Evolutionary conservation across 495 filamentous ascomycete species (phyloP), one percentile per base, ranked within the genome.

Genomic region (Daldinia childiae): DNA sequence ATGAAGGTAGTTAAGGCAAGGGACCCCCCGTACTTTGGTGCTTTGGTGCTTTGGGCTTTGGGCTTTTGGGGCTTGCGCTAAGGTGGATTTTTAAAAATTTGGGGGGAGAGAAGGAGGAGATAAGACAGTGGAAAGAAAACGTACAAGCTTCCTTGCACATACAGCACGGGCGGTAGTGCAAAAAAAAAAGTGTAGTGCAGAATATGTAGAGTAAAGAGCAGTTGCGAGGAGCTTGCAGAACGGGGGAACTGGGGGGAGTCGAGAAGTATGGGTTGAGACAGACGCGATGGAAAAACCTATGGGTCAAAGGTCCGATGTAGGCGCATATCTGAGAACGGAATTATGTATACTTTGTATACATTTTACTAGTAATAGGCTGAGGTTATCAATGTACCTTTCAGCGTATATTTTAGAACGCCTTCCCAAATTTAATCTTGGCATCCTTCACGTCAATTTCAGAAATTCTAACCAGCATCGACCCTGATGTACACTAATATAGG

Each of bases 311-410:
- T 71, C 64, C 62, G 71, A 68, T 71, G 45, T 72, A 65, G 66
- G 73, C 71, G 76, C 66, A 78, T 58, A 76, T 76, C 48, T 78
- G 65, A 78, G 76, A 69, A 78, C 64, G 69, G 30, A 1, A 36
- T 14, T 19, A 71, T 43, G 73, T 66, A 59, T 15, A 52, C 50
- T 65, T 68, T 38, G 24, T 24, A 36, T 5, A 7, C 15, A n/a
- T 48, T 24, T 11, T 24, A 9, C 9, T n/a, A 9, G 19, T 1
- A 5, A 48, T 48, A 11, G 3, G 43, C 19, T 9, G 17, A 21
- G 43, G 43, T 4, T 1, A 17, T 1, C n/a, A 4, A 66, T 3
- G 69, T 71, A 71, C 14, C 43, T n/a, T 5, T 6, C 52, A 5
- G 70, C 61, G 70, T 62, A 73, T n/a, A 52, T 64, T 27, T 21